Evolutionary conservation across 108 stramenopile genomes (phyloP).

Genomic region (Cyclotella sp.): DNA sequence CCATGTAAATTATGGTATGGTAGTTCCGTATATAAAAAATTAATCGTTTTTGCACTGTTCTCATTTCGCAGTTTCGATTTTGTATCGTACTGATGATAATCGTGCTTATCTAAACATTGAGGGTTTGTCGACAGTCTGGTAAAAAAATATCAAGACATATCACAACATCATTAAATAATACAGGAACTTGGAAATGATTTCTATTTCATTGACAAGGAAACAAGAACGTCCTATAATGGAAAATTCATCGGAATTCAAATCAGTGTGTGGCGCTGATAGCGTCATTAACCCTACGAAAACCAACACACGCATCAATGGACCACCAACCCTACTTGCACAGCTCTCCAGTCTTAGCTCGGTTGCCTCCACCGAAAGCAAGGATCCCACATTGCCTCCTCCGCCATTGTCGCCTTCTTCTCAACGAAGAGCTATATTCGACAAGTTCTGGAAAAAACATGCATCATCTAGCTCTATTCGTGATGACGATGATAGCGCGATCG

Average conservation of each 20-base stretch:
- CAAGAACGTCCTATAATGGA: background rate
- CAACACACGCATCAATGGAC: background rate
- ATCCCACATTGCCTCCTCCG: conserved; percentile 2
- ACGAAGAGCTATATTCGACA: conserved; percentile 39
- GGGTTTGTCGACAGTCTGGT: too few relatives aligned
- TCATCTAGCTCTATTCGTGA: conserved; percentile 34
- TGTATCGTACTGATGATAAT: too few relatives aligned
- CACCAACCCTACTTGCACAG: background rate
- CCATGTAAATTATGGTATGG: too few relatives aligned
- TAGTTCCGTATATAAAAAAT: too few relatives aligned
- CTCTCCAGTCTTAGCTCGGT: background rate
- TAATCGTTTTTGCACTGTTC: too few relatives aligned
- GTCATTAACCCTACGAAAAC: background rate
- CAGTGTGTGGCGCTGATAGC: background rate
- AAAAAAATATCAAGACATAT: too few relatives aligned
- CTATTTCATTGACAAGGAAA: background rate
- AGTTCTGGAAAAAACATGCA: conserved; percentile 32
- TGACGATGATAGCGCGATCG: conserved; percentile 13
- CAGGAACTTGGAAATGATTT: conserved; percentile 2
- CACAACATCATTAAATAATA: too few relatives aligned
- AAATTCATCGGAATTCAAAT: background rate
- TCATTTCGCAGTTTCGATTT: too few relatives aligned
- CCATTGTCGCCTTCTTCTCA: conserved; percentile 8
- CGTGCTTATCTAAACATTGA: too few relatives aligned
- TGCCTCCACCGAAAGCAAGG: background rate